Evolutionary conservation across 495 filamentous ascomycete species (phyloP).

Genomic region (Xylaria bambusicola): DNA sequence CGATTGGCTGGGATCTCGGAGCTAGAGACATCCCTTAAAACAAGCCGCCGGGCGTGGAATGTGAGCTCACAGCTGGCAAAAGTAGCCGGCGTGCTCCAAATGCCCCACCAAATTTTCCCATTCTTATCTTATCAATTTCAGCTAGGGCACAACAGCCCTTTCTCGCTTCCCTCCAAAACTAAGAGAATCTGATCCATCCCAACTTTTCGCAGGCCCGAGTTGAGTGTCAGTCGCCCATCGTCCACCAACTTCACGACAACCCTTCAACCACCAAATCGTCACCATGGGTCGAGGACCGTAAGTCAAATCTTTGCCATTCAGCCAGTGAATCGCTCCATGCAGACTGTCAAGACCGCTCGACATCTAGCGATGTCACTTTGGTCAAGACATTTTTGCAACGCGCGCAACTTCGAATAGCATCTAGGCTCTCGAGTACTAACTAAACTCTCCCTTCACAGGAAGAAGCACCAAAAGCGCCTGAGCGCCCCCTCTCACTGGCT

Average conservation of each 20-base stretch:
- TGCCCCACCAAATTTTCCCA: too few relatives aligned
- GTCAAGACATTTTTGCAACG: too few relatives aligned
- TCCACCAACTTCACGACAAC: constrained; percentile 23
- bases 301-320: constrained; percentile 30
- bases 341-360: background rate
- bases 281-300: constrained; percentile 56
- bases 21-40: too few relatives aligned
- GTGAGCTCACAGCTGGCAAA: background rate
- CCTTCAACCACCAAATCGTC: constrained; percentile 29
- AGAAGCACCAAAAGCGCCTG: constrained; percentile 99
- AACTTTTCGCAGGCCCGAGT: constrained; percentile 26
- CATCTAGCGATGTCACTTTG: too few relatives aligned
- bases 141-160: constrained; percentile 36
- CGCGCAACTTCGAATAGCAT: too few relatives aligned
- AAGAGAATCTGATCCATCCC: constrained; percentile 14
- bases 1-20: too few relatives aligned
- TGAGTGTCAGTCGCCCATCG: constrained; percentile 20
- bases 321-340: background rate
- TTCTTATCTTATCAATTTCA: constrained; percentile 21
- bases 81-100: background rate
- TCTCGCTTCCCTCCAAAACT: constrained; percentile 32
- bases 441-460: constrained; percentile 54
- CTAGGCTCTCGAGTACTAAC: constrained; percentile 21
- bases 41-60: background rate
- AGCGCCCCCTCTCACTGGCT: constrained; percentile 99